Evolutionary conservation across 2,329 filamentous ascomycete genomes (phyloP).

Genomic region (Curvularia sp.): DNA sequence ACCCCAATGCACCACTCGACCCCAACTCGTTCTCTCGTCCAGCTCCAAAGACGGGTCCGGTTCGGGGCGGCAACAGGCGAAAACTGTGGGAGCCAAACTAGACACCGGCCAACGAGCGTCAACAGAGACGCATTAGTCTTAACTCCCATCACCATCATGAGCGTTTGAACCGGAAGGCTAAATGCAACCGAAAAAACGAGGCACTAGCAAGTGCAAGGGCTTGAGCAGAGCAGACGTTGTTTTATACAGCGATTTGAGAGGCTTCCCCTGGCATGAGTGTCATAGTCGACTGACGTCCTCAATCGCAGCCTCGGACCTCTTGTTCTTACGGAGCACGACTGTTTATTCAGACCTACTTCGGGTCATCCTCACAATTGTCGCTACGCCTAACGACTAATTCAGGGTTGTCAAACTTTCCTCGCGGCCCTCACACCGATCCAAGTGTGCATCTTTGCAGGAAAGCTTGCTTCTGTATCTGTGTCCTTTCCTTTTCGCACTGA

Average conservation of each 20-base stretch:
- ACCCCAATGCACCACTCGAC: constrained; percentile 50
- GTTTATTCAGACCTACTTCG: constrained; percentile 4
- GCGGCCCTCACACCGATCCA: not conserved
- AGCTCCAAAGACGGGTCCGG: constrained; percentile 33
- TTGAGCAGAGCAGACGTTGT: constrained; percentile 9
- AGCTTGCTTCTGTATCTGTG: constrained; percentile 1
- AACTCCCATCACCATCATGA: constrained; percentile 8
- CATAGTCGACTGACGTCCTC: not conserved
- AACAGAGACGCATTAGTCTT: constrained; percentile 11
- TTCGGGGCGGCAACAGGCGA: constrained; percentile 45
- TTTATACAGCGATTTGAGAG: constrained; percentile 4
- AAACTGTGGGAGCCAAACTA: constrained; percentile 53
- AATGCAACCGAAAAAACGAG: constrained; percentile 4
- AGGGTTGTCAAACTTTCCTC: not conserved
- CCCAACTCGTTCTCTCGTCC: constrained; percentile 51
- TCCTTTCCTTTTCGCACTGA: constrained; percentile 2
- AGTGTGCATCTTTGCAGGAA: not conserved
- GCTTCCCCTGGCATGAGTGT: constrained; percentile 6
- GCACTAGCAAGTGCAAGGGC: not conserved
- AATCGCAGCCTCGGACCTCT: constrained; percentile 1
- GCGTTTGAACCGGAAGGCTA: constrained; percentile 9
- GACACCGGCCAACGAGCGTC: constrained; percentile 17
- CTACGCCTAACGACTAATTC: constrained; percentile 9
- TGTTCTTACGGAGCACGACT: constrained; percentile 8
- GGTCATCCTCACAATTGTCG: constrained; percentile 11